phyloP scores from a whole-genome alignment of 2,329 filamentous ascomycete species.

The Penicillium griseofulvum region DNA sequence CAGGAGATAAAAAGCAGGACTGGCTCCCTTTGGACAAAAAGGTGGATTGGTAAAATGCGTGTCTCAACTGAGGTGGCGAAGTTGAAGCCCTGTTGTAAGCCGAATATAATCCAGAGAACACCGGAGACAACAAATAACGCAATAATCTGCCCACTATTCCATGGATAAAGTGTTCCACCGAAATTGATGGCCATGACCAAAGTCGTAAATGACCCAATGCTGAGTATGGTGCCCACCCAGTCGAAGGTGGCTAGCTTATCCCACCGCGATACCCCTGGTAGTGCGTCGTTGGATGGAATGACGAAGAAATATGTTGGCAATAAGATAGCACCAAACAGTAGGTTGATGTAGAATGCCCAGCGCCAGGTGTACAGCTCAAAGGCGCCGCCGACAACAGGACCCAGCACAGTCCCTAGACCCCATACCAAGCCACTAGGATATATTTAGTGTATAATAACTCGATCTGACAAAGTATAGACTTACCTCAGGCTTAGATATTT shows the following conservation, averaged over 20 bases:
- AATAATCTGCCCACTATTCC: slow-evolving; percentile 41
- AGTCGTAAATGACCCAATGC: slow-evolving; percentile 12
- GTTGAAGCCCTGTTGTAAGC: neutral
- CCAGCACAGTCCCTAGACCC: slow-evolving; percentile 3
- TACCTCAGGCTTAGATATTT: neutral
- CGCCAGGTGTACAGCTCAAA: slow-evolving; percentile 8
- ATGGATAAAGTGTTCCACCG: slow-evolving; percentile 38
- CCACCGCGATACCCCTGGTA: slow-evolving; percentile 25
- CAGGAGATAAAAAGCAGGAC: neutral
- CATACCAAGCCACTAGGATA: slow-evolving; percentile 1
- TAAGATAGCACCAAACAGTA: slow-evolving; percentile 38
- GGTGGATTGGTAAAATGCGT: neutral
- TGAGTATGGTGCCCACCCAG: slow-evolving; percentile 33
- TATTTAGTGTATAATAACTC: neutral
- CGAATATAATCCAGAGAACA: slow-evolving; percentile 28
- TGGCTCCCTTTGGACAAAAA: neutral
- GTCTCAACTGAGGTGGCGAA: neutral
- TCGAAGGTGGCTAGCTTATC: slow-evolving; percentile 33
- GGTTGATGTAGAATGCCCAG: slow-evolving; percentile 42
- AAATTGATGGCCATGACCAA: slow-evolving; percentile 26
- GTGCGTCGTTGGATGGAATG: slow-evolving; percentile 41
- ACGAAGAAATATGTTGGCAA: slow-evolving; percentile 50
- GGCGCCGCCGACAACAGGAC: slow-evolving; percentile 3
- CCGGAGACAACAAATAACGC: slow-evolving; percentile 45
- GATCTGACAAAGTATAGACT: neutral